Conservation (phyloP, 371 early-diverging fungal species). For the Mucor ambiguus region DNA sequence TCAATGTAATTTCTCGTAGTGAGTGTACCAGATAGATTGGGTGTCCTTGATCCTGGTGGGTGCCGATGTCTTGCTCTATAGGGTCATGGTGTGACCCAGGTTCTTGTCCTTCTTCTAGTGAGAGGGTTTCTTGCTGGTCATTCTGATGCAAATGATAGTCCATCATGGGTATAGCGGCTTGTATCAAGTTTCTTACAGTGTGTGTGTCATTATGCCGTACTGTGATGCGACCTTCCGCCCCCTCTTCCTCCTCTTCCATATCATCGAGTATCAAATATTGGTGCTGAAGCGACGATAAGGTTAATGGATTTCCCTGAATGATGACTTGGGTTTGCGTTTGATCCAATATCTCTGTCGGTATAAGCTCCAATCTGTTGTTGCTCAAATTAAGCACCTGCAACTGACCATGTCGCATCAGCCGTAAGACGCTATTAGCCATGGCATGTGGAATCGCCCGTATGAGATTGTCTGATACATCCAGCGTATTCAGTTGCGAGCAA, state of each 20-base stretch:
- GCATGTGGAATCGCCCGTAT: slow-evolving; percentile 52
- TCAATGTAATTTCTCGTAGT: slow-evolving; percentile 36
- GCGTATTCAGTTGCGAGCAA: slow-evolving; percentile 23
- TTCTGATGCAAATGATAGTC: background rate
- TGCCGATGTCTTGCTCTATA: background rate
- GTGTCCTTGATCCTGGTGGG: background rate
- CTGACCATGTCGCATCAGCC: slow-evolving; percentile 17
- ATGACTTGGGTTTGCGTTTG: slow-evolving; percentile 48
- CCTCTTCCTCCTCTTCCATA: background rate
- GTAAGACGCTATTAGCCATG: slow-evolving; percentile 40
- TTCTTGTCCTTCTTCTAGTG: background rate
- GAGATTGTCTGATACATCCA: slow-evolving; percentile 53
- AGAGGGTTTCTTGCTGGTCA: background rate
- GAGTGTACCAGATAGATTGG: slow-evolving; percentile 29
- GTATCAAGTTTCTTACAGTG: background rate
- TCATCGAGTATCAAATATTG: background rate
- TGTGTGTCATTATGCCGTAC: background rate
- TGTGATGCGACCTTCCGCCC: background rate
- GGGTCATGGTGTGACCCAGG: background rate
- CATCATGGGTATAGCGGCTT: background rate
- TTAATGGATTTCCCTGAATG: slow-evolving; percentile 65
- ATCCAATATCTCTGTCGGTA: slow-evolving; percentile 59
- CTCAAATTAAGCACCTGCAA: slow-evolving; percentile 61
- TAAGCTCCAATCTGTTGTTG: slow-evolving; percentile 55
- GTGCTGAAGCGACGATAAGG: slow-evolving; percentile 4